These are phyloP conservation scores for Sequoiadendron giganteum DNA, from an alignment of 75 land plant species.

Conservation along the genomic window DNA sequence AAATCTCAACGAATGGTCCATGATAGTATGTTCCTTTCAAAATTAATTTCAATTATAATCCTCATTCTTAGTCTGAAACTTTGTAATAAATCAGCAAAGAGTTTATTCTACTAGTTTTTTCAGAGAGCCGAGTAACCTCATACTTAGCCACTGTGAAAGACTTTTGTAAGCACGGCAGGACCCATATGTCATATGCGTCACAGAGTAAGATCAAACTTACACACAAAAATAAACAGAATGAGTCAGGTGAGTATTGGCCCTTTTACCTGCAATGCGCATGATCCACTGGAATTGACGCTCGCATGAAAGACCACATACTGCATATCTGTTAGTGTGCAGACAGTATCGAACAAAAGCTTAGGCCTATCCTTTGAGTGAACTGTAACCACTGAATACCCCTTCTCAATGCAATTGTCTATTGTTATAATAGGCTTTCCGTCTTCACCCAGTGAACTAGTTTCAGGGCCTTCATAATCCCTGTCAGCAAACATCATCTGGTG, in stretches of 20 bases:
- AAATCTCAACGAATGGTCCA: no score
- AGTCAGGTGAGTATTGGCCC: not conserved
- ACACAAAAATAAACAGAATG: not conserved
- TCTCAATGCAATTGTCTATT: slow-evolving; percentile 60
- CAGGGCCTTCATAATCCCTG: slow-evolving; percentile 50
- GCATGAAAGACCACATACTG: slow-evolving; percentile 90
- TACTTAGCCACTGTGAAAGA: not conserved
- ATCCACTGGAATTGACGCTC: slow-evolving; percentile 45
- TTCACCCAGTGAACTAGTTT: not conserved
- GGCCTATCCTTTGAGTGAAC: slow-evolving; percentile 69
- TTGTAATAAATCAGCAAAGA: not conserved
- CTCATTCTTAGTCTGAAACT: not conserved
- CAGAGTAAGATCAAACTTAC: not conserved
- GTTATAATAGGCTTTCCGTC: slow-evolving; percentile 35
- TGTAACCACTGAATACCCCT: slow-evolving; percentile 75
- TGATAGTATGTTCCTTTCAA: no score
- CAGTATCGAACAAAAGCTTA: slow-evolving; percentile 83
- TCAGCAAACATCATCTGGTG: slow-evolving; percentile 89
- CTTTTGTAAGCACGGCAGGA: not conserved
- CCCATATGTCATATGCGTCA: no score
- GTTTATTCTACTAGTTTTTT: not conserved
- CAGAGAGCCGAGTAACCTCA: not conserved
- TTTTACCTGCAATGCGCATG: slow-evolving; percentile 60
- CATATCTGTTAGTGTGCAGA: slow-evolving; percentile 93
- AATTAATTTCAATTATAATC: not conserved